A percentile compares a stretch with the other conserved stretches of the same genome.
These are phyloP conservation scores for Fusarium haematococcum DNA, from an alignment of 2,329 filamentous ascomycete species.

Conservation along the genomic window DNA sequence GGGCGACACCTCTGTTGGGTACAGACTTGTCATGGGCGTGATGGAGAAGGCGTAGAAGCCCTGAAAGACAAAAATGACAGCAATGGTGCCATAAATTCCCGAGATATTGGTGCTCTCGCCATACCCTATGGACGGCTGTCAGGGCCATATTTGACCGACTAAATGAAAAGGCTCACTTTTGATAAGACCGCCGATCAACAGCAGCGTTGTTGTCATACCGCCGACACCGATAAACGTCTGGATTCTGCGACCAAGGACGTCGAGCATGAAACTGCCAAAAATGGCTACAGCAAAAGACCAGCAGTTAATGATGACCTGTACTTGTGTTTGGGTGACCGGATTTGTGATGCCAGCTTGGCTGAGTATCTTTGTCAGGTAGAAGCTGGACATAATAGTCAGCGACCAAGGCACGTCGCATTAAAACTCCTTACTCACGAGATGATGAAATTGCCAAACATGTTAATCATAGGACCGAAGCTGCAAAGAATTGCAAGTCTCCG, in stretches of 20 bases:
- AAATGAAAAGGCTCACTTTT: slow-evolving; percentile 31
- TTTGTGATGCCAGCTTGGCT: neutral
- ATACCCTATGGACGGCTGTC: neutral
- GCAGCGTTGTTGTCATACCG: slow-evolving; percentile 40
- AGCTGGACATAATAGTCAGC: neutral
- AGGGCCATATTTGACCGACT: neutral
- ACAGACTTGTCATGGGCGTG: slow-evolving; percentile 50
- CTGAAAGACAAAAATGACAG: slow-evolving; percentile 50
- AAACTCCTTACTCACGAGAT: neutral
- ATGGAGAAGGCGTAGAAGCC: slow-evolving; percentile 49
- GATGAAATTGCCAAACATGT: neutral
- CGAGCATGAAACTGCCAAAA: slow-evolving; percentile 48
- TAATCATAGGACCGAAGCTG: neutral
- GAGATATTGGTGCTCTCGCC: slow-evolving; percentile 49
- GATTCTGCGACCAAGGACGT: slow-evolving; percentile 48
- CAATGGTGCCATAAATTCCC: slow-evolving; percentile 54
- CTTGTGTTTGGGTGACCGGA: slow-evolving; percentile 38
- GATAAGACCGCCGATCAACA: slow-evolving; percentile 42
- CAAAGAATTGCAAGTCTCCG: neutral
- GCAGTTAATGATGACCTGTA: slow-evolving; percentile 26
- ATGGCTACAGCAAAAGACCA: slow-evolving; percentile 49
- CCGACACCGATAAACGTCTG: slow-evolving; percentile 44
- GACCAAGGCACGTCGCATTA: neutral
- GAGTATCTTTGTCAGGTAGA: neutral
- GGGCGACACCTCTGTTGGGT: slow-evolving; percentile 48